Conservation (phyloP, 306 rosid species). For the Corylus heterophylla region DNA sequence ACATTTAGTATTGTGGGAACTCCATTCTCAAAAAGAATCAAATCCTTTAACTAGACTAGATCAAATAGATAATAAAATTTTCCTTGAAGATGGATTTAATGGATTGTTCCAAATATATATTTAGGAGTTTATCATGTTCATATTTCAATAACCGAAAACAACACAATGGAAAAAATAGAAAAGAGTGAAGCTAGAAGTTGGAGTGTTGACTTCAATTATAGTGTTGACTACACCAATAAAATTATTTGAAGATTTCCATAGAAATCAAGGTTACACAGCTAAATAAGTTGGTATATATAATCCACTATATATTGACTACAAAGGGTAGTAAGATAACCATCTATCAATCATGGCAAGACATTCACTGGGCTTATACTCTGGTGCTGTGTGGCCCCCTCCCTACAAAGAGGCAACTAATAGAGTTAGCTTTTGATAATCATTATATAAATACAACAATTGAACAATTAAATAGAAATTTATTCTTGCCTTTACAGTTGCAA, state of each 20-base stretch:
- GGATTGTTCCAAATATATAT: too few relatives aligned
- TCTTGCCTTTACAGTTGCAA: slow-evolving; percentile 49
- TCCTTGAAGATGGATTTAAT: too few relatives aligned
- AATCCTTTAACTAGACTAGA: too few relatives aligned
- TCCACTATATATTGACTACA: background rate
- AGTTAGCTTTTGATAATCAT: background rate
- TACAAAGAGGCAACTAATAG: background rate
- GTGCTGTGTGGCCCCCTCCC: slow-evolving; percentile 41
- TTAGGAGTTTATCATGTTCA: too few relatives aligned
- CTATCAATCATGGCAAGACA: slow-evolving; percentile 26
- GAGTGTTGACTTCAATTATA: background rate
- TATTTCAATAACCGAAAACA: too few relatives aligned
- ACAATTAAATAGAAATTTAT: background rate
- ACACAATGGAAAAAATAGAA: too few relatives aligned
- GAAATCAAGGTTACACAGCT: background rate
- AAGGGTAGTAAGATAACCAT: slow-evolving; percentile 15
- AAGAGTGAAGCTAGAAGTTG: background rate
- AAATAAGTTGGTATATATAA: background rate
- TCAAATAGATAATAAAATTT: too few relatives aligned
- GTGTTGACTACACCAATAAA: background rate
- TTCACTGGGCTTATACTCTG: slow-evolving; percentile 30
- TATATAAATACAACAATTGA: background rate
- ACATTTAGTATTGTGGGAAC: too few relatives aligned
- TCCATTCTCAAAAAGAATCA: too few relatives aligned
- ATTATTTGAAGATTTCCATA: background rate